Evolutionary conservation across 768 basidiomycete genomes (phyloP), one percentile per base, ranked within the genome.

Genomic region (Pleurotus salmoneostramineus): DNA sequence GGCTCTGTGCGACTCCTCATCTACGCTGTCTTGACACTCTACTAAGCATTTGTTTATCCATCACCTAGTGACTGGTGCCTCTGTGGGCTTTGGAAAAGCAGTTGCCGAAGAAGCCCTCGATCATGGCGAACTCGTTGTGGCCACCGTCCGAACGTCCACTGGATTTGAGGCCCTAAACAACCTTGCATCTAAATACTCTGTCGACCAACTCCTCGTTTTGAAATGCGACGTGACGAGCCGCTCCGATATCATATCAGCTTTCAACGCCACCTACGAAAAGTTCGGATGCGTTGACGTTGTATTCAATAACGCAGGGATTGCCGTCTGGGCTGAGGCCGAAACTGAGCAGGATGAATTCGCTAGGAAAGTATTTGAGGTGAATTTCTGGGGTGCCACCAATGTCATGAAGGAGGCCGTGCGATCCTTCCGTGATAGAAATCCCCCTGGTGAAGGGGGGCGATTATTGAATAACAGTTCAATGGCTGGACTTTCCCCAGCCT

Each of bases 231-330:
- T 81, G 42, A 71, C 65, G 17, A 58, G 62, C 17, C 59, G 58
- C 1, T 58, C 61, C 11, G 69, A 76, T 3, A 71, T 78, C 50
- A 60, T 36, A 6, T 61, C 62, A 5, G 75, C 70, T 0, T 81
- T 81, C 58, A 62, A 60, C 11, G 59, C 61, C 46, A 70, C 72
- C 0, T 59, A 71, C 42, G 63, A 67, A 31, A 62, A 61, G 11
- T 81, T 79, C 63, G 77, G 76, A 3, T 65, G 72, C 32, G 61
- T 79, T 12, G 80, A 81, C 51, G 64, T 80, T 50, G 78, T 80
- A 5, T 71, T 75, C 60, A 79, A 74, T 60, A 79, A 78, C 57
- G 78, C 78, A 4, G 79, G 72, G 2, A 61, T 61, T 45, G 66
- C 59, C 6, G 56, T 72, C 32, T 51, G 72, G 12, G 65, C 65